Percentiles rank a stretch among this genome's conserved stretches.
These are phyloP conservation scores for Populus pruinosa DNA, from an alignment of 345 rosid species.

Conservation along the genomic window DNA sequence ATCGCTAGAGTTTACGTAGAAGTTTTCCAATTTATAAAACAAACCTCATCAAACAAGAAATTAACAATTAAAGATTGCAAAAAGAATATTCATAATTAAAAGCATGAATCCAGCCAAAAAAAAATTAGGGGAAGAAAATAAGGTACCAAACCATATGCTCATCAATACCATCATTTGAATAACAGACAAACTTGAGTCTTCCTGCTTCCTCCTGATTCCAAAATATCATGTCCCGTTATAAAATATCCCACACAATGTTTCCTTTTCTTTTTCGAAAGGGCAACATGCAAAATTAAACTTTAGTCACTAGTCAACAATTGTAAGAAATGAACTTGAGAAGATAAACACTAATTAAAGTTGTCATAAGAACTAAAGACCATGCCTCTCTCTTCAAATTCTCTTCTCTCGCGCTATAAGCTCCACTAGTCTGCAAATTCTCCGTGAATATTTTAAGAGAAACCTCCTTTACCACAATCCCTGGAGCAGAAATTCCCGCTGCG, in stretches of 20 bases:
- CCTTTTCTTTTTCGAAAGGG: neutral
- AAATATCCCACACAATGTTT: neutral
- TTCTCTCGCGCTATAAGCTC: slow-evolving; percentile 97
- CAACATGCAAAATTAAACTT: neutral
- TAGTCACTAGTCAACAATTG: neutral
- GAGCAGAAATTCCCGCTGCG: slow-evolving; percentile 35
- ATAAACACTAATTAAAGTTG: neutral
- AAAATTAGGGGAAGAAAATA: slow-evolving; percentile 23
- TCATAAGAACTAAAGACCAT: neutral
- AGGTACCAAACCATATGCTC: slow-evolving; percentile 97
- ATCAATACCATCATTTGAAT: slow-evolving; percentile 76
- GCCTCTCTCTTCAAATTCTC: slow-evolving; percentile 91
- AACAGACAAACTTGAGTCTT: slow-evolving; percentile 73
- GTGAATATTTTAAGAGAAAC: slow-evolving; percentile 78
- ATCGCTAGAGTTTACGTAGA: neutral
- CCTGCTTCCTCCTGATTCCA: slow-evolving; percentile 80
- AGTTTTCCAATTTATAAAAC: neutral
- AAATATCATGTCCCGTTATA: neutral
- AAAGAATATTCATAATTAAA: neutral
- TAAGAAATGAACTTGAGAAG: neutral
- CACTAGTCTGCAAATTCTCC: slow-evolving; percentile 91
- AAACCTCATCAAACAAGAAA: neutral
- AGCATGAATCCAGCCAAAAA: neutral
- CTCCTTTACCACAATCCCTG: slow-evolving; percentile 62
- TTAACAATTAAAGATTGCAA: neutral